A percentile compares a stretch with the other conserved stretches of the same genome.
Evolutionary conservation across 768 basidiomycete species (phyloP).

Genomic region (Tylopilus sp.): DNA sequence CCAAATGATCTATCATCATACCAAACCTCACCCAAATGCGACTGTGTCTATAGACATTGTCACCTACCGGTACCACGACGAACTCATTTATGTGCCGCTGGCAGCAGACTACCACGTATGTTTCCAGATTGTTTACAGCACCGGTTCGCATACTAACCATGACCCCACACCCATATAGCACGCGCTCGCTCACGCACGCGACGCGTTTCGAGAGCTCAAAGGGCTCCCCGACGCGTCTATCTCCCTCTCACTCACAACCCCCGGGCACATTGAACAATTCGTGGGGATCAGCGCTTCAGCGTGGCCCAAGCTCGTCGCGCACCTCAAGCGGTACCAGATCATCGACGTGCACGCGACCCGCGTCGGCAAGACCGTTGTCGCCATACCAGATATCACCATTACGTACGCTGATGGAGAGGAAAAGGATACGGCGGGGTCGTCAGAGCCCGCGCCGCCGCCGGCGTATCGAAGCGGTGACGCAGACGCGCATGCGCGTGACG

Average conservation of each 20-base stretch:
- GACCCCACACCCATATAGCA: constrained; percentile 30
- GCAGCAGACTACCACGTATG: constrained; percentile 42
- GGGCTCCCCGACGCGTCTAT: constrained; percentile 39
- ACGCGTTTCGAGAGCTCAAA: constrained; percentile 45
- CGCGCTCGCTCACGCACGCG: constrained; percentile 48
- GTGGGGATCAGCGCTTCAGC: constrained; percentile 52
- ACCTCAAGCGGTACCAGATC: constrained; percentile 45
- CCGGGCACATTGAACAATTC: constrained; percentile 31
- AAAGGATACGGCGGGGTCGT: background rate
- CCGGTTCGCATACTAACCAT: background rate
- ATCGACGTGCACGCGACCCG: constrained; percentile 38
- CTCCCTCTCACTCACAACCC: constrained; percentile 39
- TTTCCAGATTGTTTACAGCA: background rate
- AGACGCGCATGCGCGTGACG: too few species aligned
- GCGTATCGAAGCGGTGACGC: constrained; percentile 27
- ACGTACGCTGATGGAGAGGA: constrained; percentile 21
- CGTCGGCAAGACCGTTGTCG: background rate
- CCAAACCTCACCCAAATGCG: background rate
- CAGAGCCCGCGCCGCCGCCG: constrained; percentile 40
- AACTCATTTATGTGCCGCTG: constrained; percentile 51
- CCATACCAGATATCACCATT: constrained; percentile 30
- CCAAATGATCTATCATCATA: background rate
- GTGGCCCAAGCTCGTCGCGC: constrained; percentile 42
- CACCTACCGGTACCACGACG: constrained; percentile 43
- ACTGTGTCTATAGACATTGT: constrained; percentile 36